These are phyloP conservation scores for Penicillium sp. DNA, from an alignment of 2,329 filamentous ascomycete species.

Conservation along the genomic window DNA sequence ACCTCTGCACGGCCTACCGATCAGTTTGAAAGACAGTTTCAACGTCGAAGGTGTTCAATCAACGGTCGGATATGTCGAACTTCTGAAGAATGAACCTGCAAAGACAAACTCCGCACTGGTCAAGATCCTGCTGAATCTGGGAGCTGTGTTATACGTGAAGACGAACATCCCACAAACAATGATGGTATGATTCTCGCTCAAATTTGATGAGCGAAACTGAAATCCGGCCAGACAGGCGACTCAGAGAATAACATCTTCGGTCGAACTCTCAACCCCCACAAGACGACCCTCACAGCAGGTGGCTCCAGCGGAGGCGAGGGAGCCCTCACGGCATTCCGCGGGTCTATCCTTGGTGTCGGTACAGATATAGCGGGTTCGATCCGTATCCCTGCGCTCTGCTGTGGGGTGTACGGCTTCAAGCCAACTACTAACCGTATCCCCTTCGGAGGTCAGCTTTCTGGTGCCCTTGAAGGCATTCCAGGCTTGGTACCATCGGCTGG, in stretches of 20 bases:
- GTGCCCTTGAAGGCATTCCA: conserved; percentile 18
- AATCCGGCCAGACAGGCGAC: conserved; percentile 22
- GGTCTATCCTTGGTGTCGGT: conserved; percentile 38
- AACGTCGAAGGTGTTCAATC: conserved; percentile 22
- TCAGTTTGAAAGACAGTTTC: conserved; percentile 40
- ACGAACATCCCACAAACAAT: conserved; percentile 37
- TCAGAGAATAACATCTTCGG: conserved; percentile 34
- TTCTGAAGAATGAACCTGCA: conserved; percentile 20
- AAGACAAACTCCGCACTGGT: conserved; percentile 25
- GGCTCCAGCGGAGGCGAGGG: conserved; percentile 39
- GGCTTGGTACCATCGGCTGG: conserved; percentile 22
- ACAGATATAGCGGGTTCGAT: conserved; percentile 42
- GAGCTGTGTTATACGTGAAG: conserved; percentile 37
- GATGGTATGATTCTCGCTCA: conserved; percentile 25
- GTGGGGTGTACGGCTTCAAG: conserved; percentile 40
- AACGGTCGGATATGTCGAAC: conserved; percentile 28
- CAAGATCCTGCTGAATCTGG: conserved; percentile 26
- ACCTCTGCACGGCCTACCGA: conserved; percentile 43
- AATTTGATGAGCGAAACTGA: neutral
- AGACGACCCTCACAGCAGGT: conserved; percentile 28
- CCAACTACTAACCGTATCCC: conserved; percentile 35
- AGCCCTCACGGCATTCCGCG: conserved; percentile 38
- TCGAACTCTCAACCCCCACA: conserved; percentile 32
- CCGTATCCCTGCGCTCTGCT: conserved; percentile 39
- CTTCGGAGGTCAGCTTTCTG: conserved; percentile 28